Conservation (phyloP, 2,329 filamentous ascomycete species). For the Apiospora saccharicola region DNA sequence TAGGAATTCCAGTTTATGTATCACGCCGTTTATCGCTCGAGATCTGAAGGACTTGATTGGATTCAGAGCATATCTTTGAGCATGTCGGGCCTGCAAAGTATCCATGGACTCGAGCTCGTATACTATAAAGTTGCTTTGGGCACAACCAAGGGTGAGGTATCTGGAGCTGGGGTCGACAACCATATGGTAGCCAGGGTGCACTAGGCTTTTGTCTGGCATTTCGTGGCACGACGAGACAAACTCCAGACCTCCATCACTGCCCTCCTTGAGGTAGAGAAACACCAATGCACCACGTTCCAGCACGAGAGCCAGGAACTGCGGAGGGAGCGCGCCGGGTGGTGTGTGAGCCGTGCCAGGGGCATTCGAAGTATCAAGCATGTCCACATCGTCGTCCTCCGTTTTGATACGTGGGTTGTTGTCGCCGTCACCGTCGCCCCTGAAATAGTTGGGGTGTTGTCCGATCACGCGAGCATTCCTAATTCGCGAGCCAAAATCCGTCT, state of each 20-base stretch:
- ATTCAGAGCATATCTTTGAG: slow-evolving; percentile 51
- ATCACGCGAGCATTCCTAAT: slow-evolving; percentile 84
- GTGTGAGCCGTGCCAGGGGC: slow-evolving; percentile 21
- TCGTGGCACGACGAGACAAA: slow-evolving; percentile 69
- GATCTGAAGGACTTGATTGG: slow-evolving; percentile 62
- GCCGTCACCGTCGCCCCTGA: slow-evolving; percentile 38
- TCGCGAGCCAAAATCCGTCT: slow-evolving; percentile 77
- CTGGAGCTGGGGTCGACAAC: slow-evolving; percentile 80
- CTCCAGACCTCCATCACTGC: slow-evolving; percentile 53
- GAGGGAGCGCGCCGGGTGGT: slow-evolving; percentile 57
- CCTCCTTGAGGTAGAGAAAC: slow-evolving; percentile 73
- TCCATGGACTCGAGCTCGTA: slow-evolving; percentile 70
- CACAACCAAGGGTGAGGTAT: slow-evolving; percentile 73
- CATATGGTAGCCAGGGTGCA: slow-evolving; percentile 69
- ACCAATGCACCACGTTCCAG: slow-evolving; percentile 76
- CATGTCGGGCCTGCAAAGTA: slow-evolving; percentile 59
- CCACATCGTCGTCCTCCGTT: slow-evolving; percentile 48
- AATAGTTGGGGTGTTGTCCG: slow-evolving; percentile 59
- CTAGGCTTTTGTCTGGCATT: slow-evolving; percentile 64
- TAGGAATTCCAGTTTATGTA: slow-evolving; percentile 88
- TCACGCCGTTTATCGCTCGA: slow-evolving; percentile 70
- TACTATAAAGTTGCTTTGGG: slow-evolving; percentile 74
- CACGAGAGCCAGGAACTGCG: slow-evolving; percentile 82
- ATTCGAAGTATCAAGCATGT: slow-evolving; percentile 41
- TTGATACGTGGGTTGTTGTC: slow-evolving; percentile 41